A percentile compares a stretch with the other conserved stretches of the same genome.
phyloP scores from a whole-genome alignment of 1,284 basidiomycete species.

The Malassezia yamatoensis region DNA sequence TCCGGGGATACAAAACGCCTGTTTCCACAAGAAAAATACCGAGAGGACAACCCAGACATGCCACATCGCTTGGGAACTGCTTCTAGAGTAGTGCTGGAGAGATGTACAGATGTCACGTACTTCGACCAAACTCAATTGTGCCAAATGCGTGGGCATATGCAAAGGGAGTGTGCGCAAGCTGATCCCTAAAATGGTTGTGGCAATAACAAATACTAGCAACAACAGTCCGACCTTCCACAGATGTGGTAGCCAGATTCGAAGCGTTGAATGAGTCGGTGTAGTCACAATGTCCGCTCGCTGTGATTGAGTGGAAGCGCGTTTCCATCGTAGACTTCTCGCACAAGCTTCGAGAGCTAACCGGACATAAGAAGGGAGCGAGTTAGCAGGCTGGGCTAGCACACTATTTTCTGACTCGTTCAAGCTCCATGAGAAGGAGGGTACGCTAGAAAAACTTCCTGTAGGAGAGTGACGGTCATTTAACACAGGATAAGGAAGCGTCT shows the following conservation, averaged over 20 bases:
- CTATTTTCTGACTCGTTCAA: neutral
- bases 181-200: slow-evolving; percentile 33
- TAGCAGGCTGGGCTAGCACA: no score
- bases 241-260: slow-evolving; percentile 16
- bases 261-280: no score
- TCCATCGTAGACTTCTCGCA: no score
- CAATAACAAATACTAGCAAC: slow-evolving; percentile 27
- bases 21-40: slow-evolving; percentile 44
- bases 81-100: slow-evolving; percentile 33
- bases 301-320: no score
- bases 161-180: slow-evolving; percentile 41
- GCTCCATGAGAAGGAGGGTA: slow-evolving; percentile 6
- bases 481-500: slow-evolving; percentile 2
- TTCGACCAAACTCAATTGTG: slow-evolving; percentile 38
- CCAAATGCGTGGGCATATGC: slow-evolving; percentile 35
- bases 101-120: slow-evolving; percentile 36
- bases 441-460: slow-evolving; percentile 5
- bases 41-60: slow-evolving; percentile 39
- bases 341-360: no score
- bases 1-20: slow-evolving; percentile 43
- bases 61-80: slow-evolving; percentile 21
- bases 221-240: slow-evolving; percentile 30
- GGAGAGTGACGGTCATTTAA: neutral
- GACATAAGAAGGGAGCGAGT: no score
- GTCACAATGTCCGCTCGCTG: no score